phyloP scores from a whole-genome alignment of 73 alveolate genomes.

The Stentor coeruleus region DNA sequence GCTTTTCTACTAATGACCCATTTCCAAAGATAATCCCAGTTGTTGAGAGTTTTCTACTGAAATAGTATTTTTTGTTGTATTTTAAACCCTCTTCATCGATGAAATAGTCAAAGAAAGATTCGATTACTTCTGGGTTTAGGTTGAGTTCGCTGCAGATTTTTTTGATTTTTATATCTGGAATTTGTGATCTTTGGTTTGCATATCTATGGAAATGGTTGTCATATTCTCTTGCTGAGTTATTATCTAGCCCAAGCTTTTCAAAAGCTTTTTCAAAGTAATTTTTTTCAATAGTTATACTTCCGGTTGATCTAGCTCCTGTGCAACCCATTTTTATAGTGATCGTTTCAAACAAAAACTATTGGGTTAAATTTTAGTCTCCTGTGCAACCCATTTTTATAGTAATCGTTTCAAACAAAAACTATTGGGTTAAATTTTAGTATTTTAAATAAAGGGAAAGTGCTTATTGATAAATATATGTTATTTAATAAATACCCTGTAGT shows the following conservation, averaged over 20 bases:
- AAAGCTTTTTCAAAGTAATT: neutral
- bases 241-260: neutral
- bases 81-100: neutral
- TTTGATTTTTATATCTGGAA: neutral
- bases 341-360: too few relatives aligned
- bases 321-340: too few relatives aligned
- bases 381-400: too few relatives aligned
- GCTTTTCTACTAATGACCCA: neutral
- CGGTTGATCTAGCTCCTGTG: too few relatives aligned
- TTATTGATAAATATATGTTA: too few relatives aligned
- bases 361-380: too few relatives aligned
- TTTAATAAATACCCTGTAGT: too few relatives aligned
- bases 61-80: neutral
- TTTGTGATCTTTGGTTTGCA: neutral
- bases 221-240: neutral
- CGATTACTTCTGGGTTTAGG: neutral
- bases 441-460: too few relatives aligned
- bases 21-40: neutral
- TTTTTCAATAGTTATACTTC: too few relatives aligned
- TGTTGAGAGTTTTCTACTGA: neutral
- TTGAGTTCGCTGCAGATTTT: neutral
- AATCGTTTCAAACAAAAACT: too few relatives aligned
- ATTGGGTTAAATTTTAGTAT: too few relatives aligned
- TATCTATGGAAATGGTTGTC: neutral
- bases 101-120: neutral